Evolutionary conservation across 495 filamentous ascomycete genomes (phyloP).

Genomic region (Xeromyces bisporus): DNA sequence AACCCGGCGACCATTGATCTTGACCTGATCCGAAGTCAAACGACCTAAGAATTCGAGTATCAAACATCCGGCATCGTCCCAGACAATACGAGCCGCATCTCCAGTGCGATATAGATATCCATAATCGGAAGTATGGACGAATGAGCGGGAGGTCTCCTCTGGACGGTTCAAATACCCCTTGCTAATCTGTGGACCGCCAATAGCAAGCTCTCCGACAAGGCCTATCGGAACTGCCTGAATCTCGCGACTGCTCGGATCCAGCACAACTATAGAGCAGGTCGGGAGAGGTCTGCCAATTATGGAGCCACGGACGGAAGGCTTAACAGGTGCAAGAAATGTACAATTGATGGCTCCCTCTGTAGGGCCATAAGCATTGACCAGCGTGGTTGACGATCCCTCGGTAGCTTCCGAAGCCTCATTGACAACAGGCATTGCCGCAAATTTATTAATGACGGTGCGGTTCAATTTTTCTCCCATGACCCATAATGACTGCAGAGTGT

Average conservation of each 20-base stretch:
- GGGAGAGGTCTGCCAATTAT: conserved; percentile 20
- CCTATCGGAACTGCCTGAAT: conserved; percentile 22
- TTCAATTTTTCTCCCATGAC: conserved; percentile 18
- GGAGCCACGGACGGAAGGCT: conserved; percentile 11
- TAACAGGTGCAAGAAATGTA: conserved; percentile 12
- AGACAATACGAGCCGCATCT: conserved; percentile 43
- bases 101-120: conserved; percentile 53
- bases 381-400: conserved; percentile 1
- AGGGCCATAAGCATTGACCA: conserved; percentile 20
- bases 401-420: neutral
- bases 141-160: conserved; percentile 16
- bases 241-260: conserved; percentile 10
- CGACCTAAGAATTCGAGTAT: conserved; percentile 46
- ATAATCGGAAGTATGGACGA: conserved; percentile 21
- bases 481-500: conserved; percentile 14
- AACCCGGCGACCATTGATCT: conserved; percentile 78
- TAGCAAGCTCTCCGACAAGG: conserved; percentile 25
- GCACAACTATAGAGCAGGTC: conserved; percentile 14
- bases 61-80: conserved; percentile 21
- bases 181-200: conserved; percentile 31
- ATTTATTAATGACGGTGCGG: conserved; percentile 14
- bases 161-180: conserved; percentile 30
- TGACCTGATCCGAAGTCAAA: conserved; percentile 65
- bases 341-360: conserved; percentile 20
- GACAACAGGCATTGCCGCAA: conserved; percentile 1